A percentile compares a stretch with the other conserved stretches of the same genome.
phyloP scores from a whole-genome alignment of 192 early-diverging fungal genomes.

The Mortierella alpina region DNA sequence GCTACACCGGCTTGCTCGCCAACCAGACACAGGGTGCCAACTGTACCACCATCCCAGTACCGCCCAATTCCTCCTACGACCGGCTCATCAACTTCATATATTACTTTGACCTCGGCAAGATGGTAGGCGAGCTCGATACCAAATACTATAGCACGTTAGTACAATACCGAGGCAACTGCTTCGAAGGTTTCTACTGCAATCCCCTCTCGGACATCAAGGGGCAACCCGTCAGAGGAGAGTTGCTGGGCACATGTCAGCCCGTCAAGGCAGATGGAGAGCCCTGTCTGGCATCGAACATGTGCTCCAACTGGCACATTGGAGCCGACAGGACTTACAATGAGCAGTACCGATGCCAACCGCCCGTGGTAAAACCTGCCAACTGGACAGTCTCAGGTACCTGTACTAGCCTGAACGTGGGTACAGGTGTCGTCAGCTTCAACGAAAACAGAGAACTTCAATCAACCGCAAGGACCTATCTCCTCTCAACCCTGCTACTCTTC shows the following conservation, averaged over 20 bases:
- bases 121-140: neutral
- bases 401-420: neutral
- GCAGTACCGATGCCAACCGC: constrained; percentile 14
- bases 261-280: neutral
- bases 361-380: neutral
- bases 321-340: constrained; percentile 24
- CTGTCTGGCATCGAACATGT: constrained; percentile 19
- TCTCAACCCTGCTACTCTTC: constrained; percentile 25
- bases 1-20: constrained; percentile 19
- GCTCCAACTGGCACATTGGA: constrained; percentile 26
- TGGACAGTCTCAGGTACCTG: constrained; percentile 8
- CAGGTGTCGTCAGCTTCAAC: neutral
- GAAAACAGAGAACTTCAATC: neutral
- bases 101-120: constrained; percentile 6
- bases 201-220: neutral
- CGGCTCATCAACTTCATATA: neutral
- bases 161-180: constrained; percentile 44
- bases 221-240: neutral
- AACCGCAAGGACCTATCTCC: constrained; percentile 25
- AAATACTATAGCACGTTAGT: constrained; percentile 4
- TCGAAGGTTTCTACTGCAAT: constrained; percentile 26
- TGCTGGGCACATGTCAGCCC: constrained; percentile 31
- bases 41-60: constrained; percentile 36
- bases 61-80: neutral
- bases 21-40: constrained; percentile 31